Base-by-base conservation (phyloP, 129 eudicot species). In the Arctium minus region DNA sequence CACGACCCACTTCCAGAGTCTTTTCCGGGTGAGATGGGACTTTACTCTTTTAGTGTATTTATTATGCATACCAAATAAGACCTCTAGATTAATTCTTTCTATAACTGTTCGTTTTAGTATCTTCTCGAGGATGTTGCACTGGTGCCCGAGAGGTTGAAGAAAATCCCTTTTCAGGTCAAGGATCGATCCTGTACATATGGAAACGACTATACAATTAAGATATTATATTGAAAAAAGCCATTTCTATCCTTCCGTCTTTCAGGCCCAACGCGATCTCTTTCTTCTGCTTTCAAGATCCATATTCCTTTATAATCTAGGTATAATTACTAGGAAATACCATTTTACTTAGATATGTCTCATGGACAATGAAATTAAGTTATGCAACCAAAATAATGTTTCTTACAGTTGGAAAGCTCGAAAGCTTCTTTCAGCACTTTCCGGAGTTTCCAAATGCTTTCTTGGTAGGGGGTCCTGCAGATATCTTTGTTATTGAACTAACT, bases 241-340 rank as follows among this genome's bases (percentile, higher is more conserved):
- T 18, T 31, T 62, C 53, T 79, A 80, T 65, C 72, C 53, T 50
- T 50, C 38, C 18, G 2, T 80, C 35, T 79, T 32, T 82, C 86
- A 92, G 98, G 90, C 92, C 32, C 98, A 94, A 82, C 89, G 97
- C 39, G 94, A 95, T 76, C 94, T 95, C 27, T 92, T 95, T 85
- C 97, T 95, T 84, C 97, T 95, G 30, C 91, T 95, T 36, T 95
- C 98, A 48, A 88, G 97, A 76, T 92, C 88, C 89, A 76, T 92
- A 82, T 86, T 92, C 72, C 89, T 91, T 71, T 95, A 95, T 78
- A 84, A 95, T 80, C 83, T 81, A 87, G 97, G 98, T 94, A 81
- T 70, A 60, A 60, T 60, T 60, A 60, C 68, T 60, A 60, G 29
- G 68, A 60, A 18, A 17, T 60, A 60, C 68, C 29, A 60, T 60